Base-by-base conservation (phyloP, 2,329 filamentous ascomycete species). In the Ophiostoma quercus region DNA sequence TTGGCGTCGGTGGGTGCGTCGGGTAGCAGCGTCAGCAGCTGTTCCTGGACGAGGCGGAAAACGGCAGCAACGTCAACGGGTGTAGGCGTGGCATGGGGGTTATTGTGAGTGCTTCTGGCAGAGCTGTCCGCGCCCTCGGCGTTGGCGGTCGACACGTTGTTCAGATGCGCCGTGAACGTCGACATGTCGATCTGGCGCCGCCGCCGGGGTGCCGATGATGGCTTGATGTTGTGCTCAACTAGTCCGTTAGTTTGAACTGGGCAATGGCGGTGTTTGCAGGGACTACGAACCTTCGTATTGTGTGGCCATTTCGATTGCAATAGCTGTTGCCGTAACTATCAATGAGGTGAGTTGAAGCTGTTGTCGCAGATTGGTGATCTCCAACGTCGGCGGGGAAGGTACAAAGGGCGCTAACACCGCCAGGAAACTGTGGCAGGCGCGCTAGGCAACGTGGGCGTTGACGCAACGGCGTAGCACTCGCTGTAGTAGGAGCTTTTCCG, bases 221-320 rank as follows among this genome's bases (percentile, higher is more conserved):
- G 77, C 74, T 84, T 82, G 78, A 89, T 86, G 77, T 85, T 86
- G 80, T 90, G 87, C 77, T 90, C 87, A 77, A 90, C 87, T 90
- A 73, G 29, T 37, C 9, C 6, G 60, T 51, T 29, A 68, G 69
- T 39, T 57, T 25, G 6, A 4, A 8, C 8, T 57, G 22, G 51
- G 6, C 2, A 11, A 22, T 22, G 22, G 51, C 1, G 11, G 25
- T 25, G n/a, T 57, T 25, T 34, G 22, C 2, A 34, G 12, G 16
- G 8, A 51, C 43, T 54, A 25, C 32, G 37, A 25, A 83, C 85
- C 80, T 81, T 87, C 85, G 77, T 87, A 87, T 74, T 84, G 85
- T 22, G 82, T 86, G 67, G 84, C 79, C 85, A 87, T 87, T 74
- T 67, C 78, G 76, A n/a, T 32, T 1, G 47, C 34, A 34, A 5